A percentile compares a stretch with the other conserved stretches of the same genome.
Conservation (phyloP, 1,284 basidiomycete species). For the Inonotus hispidus region DNA sequence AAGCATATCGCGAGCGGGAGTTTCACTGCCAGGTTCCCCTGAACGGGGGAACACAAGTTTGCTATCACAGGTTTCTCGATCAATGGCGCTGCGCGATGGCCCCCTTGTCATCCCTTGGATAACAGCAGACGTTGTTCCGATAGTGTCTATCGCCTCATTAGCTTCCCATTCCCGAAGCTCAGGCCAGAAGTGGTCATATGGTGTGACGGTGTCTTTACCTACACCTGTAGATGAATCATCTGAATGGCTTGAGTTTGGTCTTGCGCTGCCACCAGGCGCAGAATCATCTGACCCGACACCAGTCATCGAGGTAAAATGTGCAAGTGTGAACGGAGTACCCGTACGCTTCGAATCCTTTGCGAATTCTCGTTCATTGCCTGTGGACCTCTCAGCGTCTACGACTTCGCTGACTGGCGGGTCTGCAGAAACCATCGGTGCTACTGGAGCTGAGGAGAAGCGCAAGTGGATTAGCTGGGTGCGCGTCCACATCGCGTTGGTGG, state of each 20-base stretch:
- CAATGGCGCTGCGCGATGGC: conserved; percentile 37
- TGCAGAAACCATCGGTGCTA: conserved; percentile 23
- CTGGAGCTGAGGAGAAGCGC: conserved; percentile 28
- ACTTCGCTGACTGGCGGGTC: conserved; percentile 32
- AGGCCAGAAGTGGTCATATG: conserved; percentile 42
- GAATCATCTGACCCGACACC: conserved; percentile 20
- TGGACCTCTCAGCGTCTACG: conserved; percentile 35
- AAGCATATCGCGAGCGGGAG: background rate
- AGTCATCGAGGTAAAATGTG: conserved; percentile 51
- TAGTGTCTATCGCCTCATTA: conserved; percentile 28
- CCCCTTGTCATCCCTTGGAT: conserved; percentile 60
- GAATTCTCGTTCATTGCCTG: conserved; percentile 33
- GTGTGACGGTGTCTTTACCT: conserved; percentile 50
- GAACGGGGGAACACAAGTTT: background rate
- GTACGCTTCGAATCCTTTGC: conserved; percentile 50
- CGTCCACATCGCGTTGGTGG: conserved; percentile 46
- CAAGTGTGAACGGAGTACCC: conserved; percentile 59
- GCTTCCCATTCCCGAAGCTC: conserved; percentile 1
- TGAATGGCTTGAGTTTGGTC: conserved; percentile 75
- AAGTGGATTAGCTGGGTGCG: conserved; percentile 64
- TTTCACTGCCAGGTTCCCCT: conserved; percentile 21
- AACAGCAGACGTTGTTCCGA: conserved; percentile 46
- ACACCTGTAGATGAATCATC: conserved; percentile 50
- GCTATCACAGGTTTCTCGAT: conserved; percentile 30
- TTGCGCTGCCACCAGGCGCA: conserved; percentile 37